phyloP scores from a whole-genome alignment of 2,329 filamentous ascomycete genomes.

The Pseudogymnoascus sp. region DNA sequence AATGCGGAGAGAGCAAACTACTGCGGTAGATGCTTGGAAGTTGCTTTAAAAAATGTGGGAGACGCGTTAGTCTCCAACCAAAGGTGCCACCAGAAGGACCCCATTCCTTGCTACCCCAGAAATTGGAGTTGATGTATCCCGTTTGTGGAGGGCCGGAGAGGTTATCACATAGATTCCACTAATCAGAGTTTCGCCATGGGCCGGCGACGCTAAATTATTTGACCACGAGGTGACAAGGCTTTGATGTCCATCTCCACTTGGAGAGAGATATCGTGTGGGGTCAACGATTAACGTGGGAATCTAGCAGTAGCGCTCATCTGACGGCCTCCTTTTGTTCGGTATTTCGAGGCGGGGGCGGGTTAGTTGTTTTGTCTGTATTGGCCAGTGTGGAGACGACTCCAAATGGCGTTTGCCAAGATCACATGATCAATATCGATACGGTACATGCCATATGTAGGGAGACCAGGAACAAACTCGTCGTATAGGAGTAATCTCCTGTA shows the following conservation, averaged over 20 bases:
- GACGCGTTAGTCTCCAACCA: background rate
- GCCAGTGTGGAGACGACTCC: background rate
- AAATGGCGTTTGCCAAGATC: background rate
- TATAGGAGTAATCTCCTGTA: background rate
- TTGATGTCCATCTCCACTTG: background rate
- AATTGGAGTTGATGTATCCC: background rate
- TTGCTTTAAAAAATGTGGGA: background rate
- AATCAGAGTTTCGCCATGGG: background rate
- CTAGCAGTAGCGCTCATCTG: background rate
- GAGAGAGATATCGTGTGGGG: slow-evolving; percentile 2
- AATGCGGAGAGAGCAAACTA: background rate
- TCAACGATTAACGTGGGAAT: background rate
- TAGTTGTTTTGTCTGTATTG: slow-evolving; percentile 4
- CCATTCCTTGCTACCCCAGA: slow-evolving; percentile 2
- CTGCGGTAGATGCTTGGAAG: background rate
- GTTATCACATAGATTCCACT: slow-evolving; percentile 4
- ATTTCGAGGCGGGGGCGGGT: background rate
- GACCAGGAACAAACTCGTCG: background rate
- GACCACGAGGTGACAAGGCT: background rate
- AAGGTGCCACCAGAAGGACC: background rate
- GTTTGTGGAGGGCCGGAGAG: background rate
- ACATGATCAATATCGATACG: background rate
- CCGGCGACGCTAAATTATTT: background rate
- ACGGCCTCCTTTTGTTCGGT: background rate
- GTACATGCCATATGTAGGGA: background rate